phyloP scores from a whole-genome alignment of 73 alveolate genomes.

The Stentor coeruleus region DNA sequence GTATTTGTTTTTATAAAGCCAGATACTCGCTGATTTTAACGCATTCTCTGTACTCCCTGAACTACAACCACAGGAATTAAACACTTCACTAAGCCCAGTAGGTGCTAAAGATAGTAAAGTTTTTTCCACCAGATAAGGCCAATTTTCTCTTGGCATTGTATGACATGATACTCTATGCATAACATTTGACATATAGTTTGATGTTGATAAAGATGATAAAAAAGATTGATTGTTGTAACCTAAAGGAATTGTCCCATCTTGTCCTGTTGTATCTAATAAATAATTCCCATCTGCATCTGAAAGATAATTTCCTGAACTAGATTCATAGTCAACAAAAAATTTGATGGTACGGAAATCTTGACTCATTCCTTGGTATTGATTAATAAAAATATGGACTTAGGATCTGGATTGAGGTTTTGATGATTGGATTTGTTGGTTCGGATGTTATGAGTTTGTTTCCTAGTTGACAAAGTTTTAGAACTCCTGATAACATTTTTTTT shows the following conservation, averaged over 20 bases:
- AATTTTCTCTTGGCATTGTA: background rate
- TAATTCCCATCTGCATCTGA: constrained; percentile 45
- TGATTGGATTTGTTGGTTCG: background rate
- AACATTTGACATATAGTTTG: background rate
- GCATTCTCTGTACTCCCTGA: background rate
- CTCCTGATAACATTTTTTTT: no score
- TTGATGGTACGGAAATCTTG: background rate
- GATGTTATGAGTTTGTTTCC: no score
- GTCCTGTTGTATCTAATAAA: constrained; percentile 30
- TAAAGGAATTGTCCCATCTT: constrained; percentile 34
- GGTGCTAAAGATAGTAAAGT: background rate
- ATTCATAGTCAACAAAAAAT: background rate
- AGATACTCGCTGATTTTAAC: background rate
- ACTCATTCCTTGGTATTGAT: background rate
- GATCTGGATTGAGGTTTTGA: background rate
- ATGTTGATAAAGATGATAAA: background rate
- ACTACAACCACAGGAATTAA: background rate
- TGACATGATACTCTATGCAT: background rate
- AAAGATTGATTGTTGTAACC: constrained; percentile 34
- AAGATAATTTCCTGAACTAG: constrained; percentile 36
- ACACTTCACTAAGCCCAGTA: background rate
- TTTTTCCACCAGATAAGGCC: background rate
- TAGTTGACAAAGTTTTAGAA: no score
- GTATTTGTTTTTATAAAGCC: constrained; percentile 1
- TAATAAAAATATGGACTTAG: background rate